Evolutionary conservation across 2,329 filamentous ascomycete genomes (phyloP).

Genomic region (Fusarium floridanum): DNA sequence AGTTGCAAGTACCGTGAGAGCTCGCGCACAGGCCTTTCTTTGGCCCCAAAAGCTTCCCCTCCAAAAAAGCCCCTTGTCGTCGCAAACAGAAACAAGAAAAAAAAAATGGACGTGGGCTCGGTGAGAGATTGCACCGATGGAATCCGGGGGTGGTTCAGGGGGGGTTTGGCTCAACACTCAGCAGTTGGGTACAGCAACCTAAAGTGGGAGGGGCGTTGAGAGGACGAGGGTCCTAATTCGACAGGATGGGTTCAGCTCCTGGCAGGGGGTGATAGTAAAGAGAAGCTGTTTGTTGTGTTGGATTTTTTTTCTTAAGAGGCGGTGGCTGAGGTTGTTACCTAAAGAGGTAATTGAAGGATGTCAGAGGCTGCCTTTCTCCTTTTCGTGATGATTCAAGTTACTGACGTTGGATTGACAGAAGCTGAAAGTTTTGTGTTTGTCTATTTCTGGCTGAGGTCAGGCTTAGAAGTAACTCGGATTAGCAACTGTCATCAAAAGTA

Average conservation of each 20-base stretch:
- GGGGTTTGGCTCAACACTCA: conserved; percentile 32
- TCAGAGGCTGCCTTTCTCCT: background rate
- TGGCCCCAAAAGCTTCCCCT: background rate
- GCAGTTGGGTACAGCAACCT: conserved; percentile 28
- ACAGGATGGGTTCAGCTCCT: background rate
- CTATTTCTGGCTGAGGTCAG: background rate
- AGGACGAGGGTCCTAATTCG: conserved; percentile 26
- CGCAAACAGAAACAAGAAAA: background rate
- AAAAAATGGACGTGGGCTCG: conserved; percentile 16
- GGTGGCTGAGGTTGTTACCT: conserved; percentile 23
- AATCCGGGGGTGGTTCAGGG: conserved; percentile 22
- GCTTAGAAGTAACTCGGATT: conserved; percentile 2
- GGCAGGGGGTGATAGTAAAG: background rate
- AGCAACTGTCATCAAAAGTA: conserved; percentile 14
- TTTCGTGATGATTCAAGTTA: background rate
- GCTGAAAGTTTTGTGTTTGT: background rate
- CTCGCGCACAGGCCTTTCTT: conserved; percentile 7
- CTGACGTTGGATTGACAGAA: background rate
- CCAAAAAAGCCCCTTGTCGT: conserved; percentile 9
- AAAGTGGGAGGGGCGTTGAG: conserved; percentile 26
- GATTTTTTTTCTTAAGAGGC: background rate
- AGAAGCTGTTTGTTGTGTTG: background rate
- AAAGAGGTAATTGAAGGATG: background rate
- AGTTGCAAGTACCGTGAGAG: background rate
- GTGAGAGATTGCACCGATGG: conserved; percentile 39